Conservation (phyloP, 352 stramenopile species). For the Sclerospora graminicola region DNA sequence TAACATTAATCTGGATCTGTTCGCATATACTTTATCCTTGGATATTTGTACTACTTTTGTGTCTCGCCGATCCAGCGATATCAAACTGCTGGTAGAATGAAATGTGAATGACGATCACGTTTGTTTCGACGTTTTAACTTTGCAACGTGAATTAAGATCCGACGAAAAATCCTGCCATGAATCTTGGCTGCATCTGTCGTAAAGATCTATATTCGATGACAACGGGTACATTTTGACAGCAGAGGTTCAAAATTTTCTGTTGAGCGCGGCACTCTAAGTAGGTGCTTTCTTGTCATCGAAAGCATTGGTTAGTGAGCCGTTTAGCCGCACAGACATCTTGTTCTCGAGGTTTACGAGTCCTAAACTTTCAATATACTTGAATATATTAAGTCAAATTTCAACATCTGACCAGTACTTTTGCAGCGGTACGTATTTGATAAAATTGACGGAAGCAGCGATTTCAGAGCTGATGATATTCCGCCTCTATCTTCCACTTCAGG, state of each 20-base stretch:
- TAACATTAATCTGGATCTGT: constrained; percentile 72
- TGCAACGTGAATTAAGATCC: constrained; percentile 57
- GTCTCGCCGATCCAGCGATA: constrained; percentile 53
- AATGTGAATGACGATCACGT: constrained; percentile 54
- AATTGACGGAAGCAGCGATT: constrained; percentile 35
- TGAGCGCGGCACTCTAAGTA: constrained; percentile 50
- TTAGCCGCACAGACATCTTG: constrained; percentile 58
- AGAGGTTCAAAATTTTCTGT: constrained; percentile 42
- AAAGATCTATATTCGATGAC: constrained; percentile 61
- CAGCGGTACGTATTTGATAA: constrained; percentile 9
- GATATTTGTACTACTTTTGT: constrained; percentile 50
- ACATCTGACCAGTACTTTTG: constrained; percentile 43
- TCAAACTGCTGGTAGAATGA: constrained; percentile 75
- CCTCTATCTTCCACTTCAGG: constrained; percentile 61
- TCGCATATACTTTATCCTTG: constrained; percentile 54
- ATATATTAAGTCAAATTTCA: constrained; percentile 54
- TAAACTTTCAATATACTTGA: constrained; percentile 46
- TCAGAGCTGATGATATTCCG: constrained; percentile 41
- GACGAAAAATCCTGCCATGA: constrained; percentile 37
- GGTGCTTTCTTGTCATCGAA: constrained; percentile 62
- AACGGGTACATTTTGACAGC: constrained; percentile 52
- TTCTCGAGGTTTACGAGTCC: constrained; percentile 43
- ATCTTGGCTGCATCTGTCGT: constrained; percentile 57
- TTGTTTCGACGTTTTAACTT: constrained; percentile 65
- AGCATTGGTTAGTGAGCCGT: constrained; percentile 55